Evolutionary conservation across 805 yeast species (phyloP).

Genomic region (Clavispora fructus): DNA sequence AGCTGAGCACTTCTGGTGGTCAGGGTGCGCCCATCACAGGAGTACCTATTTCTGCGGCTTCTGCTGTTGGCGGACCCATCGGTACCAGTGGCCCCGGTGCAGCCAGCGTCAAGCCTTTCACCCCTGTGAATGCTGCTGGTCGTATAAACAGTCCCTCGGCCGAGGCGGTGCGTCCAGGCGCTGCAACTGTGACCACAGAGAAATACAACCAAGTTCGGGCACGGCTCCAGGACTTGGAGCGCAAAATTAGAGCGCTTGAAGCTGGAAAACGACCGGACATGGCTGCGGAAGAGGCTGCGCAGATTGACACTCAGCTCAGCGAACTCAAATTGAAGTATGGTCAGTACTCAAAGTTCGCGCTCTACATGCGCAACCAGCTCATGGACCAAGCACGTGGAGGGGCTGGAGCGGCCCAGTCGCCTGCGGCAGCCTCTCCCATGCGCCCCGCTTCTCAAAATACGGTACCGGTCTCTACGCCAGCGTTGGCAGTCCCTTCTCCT

Average conservation of each 20-base stretch:
- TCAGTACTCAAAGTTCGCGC: conserved; percentile 47
- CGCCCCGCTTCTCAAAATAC: neutral
- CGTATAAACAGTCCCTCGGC: neutral
- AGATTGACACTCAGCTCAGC: conserved; percentile 44
- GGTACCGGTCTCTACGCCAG: neutral
- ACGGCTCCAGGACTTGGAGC: conserved; percentile 44
- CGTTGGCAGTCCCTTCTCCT: neutral
- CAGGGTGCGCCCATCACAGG: neutral
- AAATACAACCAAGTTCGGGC: conserved; percentile 40
- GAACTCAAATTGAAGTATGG: conserved; percentile 43
- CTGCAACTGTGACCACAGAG: conserved; percentile 27
- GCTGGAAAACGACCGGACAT: conserved; percentile 40
- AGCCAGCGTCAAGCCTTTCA: neutral
- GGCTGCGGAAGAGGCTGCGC: conserved; percentile 40
- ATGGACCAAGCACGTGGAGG: conserved; percentile 24
- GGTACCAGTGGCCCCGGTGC: neutral
- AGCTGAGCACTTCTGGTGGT: neutral
- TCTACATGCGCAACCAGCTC: conserved; percentile 40
- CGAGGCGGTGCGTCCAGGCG: neutral
- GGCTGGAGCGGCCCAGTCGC: conserved; percentile 1
- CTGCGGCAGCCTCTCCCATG: conserved; percentile 1
- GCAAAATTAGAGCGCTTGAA: conserved; percentile 47
- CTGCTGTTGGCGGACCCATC: neutral
- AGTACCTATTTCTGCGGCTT: neutral
- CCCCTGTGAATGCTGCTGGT: neutral